Evolutionary conservation across 495 filamentous ascomycete species (phyloP).

Genomic region (Lophium mytilinum): DNA sequence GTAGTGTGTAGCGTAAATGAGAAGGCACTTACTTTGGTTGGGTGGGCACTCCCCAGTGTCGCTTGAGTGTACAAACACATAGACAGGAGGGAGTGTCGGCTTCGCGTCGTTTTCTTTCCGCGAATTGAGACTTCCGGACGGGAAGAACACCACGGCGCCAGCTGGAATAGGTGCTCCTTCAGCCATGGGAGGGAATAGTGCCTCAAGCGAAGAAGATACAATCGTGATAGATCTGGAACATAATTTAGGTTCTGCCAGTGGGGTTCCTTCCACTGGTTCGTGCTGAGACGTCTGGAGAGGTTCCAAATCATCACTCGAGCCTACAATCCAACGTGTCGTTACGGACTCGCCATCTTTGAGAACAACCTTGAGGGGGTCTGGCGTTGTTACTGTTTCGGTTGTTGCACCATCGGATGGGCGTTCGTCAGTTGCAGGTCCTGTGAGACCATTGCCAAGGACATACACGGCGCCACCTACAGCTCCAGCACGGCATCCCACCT

Average conservation of each 20-base stretch:
- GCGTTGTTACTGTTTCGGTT: slow-evolving; percentile 17
- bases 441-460: slow-evolving; percentile 65
- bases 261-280: neutral
- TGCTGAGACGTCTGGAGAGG: neutral
- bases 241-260: neutral
- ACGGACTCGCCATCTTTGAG: slow-evolving; percentile 56
- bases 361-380: slow-evolving; percentile 34
- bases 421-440: slow-evolving; percentile 26
- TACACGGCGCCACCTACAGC: slow-evolving; percentile 90
- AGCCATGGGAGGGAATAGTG: slow-evolving; percentile 59
- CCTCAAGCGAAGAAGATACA: slow-evolving; percentile 56
- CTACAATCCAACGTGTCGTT: slow-evolving; percentile 49
- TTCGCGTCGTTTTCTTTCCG: slow-evolving; percentile 21
- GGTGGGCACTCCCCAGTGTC: slow-evolving; percentile 82
- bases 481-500: slow-evolving; percentile 84
- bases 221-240: slow-evolving; percentile 48
- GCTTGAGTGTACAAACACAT: slow-evolving; percentile 70
- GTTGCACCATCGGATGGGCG: neutral
- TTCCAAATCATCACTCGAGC: slow-evolving; percentile 9
- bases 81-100: slow-evolving; percentile 46
- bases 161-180: slow-evolving; percentile 70
- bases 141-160: slow-evolving; percentile 66
- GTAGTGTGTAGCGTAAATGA: slow-evolving; percentile 9
- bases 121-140: slow-evolving; percentile 39
- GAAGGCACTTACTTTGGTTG: slow-evolving; percentile 73